Evolutionary conservation across 192 early-diverging fungal genomes (phyloP).

Genomic region (Haplosporangium gracile): DNA sequence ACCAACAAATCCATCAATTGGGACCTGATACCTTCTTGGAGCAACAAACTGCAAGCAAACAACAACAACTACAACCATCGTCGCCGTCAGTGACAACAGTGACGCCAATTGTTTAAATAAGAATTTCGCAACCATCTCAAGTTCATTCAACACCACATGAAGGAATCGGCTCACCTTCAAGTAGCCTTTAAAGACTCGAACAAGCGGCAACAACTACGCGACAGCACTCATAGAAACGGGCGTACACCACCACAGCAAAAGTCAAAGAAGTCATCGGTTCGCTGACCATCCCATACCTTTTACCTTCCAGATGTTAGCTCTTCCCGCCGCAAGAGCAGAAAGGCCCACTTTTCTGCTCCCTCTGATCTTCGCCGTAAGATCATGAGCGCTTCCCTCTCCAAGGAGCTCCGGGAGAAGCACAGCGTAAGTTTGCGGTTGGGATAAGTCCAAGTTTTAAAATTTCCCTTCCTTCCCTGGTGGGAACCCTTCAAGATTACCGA

Average conservation of each 20-base stretch:
- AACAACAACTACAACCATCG: not conserved
- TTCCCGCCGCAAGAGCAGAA: conserved; percentile 93
- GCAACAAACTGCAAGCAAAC: not conserved
- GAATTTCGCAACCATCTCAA: too few relatives aligned
- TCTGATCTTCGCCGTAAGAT: conserved; percentile 95
- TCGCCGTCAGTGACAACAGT: too few relatives aligned
- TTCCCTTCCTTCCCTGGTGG: conserved; percentile 10
- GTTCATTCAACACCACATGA: too few relatives aligned
- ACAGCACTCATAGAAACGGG: not conserved
- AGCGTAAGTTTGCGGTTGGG: conserved; percentile 72
- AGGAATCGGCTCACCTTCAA: not conserved
- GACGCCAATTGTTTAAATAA: too few relatives aligned
- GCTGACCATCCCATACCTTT: conserved; percentile 26
- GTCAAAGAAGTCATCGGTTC: not conserved
- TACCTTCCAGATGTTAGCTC: conserved; percentile 83
- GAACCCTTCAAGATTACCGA: conserved; percentile 2
- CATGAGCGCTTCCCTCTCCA: conserved; percentile 96
- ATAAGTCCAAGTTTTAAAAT: conserved; percentile 32
- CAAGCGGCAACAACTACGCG: not conserved
- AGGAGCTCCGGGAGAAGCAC: conserved; percentile 99
- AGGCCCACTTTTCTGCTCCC: conserved; percentile 99
- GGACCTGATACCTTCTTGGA: not conserved
- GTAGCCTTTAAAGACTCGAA: not conserved
- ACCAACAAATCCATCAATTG: conserved; percentile 24
- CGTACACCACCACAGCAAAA: not conserved